phyloP scores from a whole-genome alignment of 768 basidiomycete genomes.

The Paxillus rubicundulus region DNA sequence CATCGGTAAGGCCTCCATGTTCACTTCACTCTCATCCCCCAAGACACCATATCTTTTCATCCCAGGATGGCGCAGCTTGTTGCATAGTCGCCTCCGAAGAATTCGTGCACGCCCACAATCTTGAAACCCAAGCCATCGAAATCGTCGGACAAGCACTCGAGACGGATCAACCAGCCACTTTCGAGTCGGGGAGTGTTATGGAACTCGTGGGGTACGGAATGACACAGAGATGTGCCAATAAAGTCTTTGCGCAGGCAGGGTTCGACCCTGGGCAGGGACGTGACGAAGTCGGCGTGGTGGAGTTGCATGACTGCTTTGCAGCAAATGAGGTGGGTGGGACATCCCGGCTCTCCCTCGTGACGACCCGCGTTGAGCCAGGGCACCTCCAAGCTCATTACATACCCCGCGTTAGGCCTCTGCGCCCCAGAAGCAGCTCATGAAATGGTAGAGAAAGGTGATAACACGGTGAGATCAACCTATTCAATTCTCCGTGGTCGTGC shows the following conservation, averaged over 20 bases:
- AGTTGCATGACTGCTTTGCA: slow-evolving; percentile 86
- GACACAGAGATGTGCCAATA: slow-evolving; percentile 65
- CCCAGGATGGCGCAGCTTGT: slow-evolving; percentile 71
- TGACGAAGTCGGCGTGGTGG: slow-evolving; percentile 78
- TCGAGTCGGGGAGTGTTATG: slow-evolving; percentile 69
- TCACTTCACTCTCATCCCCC: background rate
- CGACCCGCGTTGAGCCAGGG: background rate
- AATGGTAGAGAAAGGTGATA: slow-evolving; percentile 72
- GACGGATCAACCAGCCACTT: slow-evolving; percentile 66
- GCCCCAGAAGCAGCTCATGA: slow-evolving; percentile 64
- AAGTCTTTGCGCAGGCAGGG: slow-evolving; percentile 70
- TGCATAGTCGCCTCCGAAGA: slow-evolving; percentile 77
- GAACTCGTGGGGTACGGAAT: slow-evolving; percentile 80
- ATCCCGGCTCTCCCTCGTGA: background rate
- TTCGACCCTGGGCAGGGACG: slow-evolving; percentile 60
- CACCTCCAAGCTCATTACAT: slow-evolving; percentile 63
- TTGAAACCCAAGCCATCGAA: slow-evolving; percentile 87
- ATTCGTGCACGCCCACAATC: slow-evolving; percentile 66
- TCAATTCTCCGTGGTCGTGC: background rate
- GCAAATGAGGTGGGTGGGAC: slow-evolving; percentile 61
- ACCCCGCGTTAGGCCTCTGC: slow-evolving; percentile 77
- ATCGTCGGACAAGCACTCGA: slow-evolving; percentile 63
- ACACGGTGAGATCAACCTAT: slow-evolving; percentile 52
- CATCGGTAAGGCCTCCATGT: slow-evolving; percentile 47
- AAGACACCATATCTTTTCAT: background rate